Percentiles rank a stretch among this genome's conserved stretches.
phyloP scores from a whole-genome alignment of 2,329 filamentous ascomycete species.

The Colletotrichum nymphaeae region DNA sequence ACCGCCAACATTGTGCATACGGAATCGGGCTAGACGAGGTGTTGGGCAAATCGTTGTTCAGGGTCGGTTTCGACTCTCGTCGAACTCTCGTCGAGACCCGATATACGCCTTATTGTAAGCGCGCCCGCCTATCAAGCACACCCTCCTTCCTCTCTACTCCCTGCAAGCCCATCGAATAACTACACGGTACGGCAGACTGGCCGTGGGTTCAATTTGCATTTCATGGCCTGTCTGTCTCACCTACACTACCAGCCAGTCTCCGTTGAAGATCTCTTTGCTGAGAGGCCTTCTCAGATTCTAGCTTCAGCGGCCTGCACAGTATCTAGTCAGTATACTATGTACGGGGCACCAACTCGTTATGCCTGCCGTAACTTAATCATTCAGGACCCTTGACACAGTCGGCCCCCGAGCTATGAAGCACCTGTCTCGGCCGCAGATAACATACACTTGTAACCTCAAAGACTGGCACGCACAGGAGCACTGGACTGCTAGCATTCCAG shows the following conservation, averaged over 20 bases:
- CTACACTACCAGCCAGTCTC: not conserved
- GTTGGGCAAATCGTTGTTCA: conserved; percentile 14
- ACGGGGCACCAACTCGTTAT: not conserved
- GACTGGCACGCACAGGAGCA: not conserved
- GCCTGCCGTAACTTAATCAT: not conserved
- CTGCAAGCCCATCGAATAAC: too few species aligned
- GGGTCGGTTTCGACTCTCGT: conserved; percentile 11
- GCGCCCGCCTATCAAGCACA: not conserved
- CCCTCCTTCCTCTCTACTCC: too few species aligned
- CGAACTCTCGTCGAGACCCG: not conserved
- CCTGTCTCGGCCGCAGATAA: not conserved
- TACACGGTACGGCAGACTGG: too few species aligned
- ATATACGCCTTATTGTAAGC: not conserved
- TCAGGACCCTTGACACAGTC: not conserved
- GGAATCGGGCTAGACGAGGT: conserved; percentile 15
- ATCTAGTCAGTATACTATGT: not conserved
- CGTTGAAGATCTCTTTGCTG: conserved; percentile 3
- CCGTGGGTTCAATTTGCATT: not conserved
- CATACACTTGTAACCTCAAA: not conserved
- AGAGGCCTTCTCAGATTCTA: not conserved
- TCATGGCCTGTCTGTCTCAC: not conserved
- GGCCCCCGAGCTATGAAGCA: not conserved
- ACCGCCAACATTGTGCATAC: not conserved
- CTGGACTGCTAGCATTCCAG: too few species aligned
- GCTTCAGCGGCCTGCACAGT: not conserved